phyloP scores from a whole-genome alignment of 495 filamentous ascomycete genomes.

The Hyaloscypha finlandica region DNA sequence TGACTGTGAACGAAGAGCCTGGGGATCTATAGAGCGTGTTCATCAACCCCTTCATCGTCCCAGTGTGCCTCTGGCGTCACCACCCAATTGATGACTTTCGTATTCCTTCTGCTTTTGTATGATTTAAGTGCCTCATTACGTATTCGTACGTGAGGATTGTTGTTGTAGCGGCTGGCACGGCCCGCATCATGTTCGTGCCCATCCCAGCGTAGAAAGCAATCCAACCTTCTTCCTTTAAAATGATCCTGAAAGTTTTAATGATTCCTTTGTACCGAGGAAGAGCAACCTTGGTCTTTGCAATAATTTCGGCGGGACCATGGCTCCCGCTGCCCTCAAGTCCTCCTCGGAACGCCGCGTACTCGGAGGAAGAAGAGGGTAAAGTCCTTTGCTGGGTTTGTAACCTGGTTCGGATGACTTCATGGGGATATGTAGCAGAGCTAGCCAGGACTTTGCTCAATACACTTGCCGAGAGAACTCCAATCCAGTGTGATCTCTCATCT shows the following conservation, averaged over 20 bases:
- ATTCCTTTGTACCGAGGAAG: constrained; percentile 78
- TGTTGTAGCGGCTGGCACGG: constrained; percentile 91
- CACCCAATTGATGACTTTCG: constrained; percentile 18
- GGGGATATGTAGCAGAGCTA: constrained; percentile 93
- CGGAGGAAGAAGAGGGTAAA: constrained; percentile 50
- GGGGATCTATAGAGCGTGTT: constrained; percentile 9
- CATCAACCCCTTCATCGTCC: not conserved
- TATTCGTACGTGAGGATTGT: constrained; percentile 98
- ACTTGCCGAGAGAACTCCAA: constrained; percentile 83
- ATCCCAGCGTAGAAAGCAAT: constrained; percentile 96
- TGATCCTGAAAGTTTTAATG: constrained; percentile 78
- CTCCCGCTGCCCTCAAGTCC: constrained; percentile 47
- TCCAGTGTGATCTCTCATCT: constrained; percentile 61
- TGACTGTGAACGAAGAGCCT: not conserved
- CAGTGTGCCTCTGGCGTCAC: constrained; percentile 6
- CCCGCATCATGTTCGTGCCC: constrained; percentile 96
- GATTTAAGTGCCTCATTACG: constrained; percentile 59
- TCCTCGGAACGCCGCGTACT: constrained; percentile 66
- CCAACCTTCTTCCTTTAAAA: constrained; percentile 92
- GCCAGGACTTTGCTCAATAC: constrained; percentile 93
- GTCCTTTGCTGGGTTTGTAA: constrained; percentile 83
- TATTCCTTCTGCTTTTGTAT: constrained; percentile 26
- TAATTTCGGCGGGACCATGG: constrained; percentile 33
- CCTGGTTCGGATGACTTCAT: constrained; percentile 90
- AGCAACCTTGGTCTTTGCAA: constrained; percentile 18